Conservation (phyloP, 208 protist species). For the Tritrichomonas foetus region DNA sequence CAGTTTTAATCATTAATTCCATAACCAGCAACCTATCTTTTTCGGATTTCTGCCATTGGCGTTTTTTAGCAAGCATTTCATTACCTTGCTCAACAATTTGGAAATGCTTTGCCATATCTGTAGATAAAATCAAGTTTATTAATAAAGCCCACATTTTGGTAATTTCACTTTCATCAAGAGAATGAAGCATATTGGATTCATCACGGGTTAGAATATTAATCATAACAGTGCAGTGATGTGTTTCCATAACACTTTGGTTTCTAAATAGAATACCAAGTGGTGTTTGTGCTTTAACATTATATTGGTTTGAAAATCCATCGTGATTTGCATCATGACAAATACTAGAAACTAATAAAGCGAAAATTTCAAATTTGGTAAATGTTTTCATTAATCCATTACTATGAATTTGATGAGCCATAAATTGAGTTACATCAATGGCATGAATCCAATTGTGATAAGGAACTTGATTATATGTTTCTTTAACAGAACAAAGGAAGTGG, state of each 20-base stretch:
- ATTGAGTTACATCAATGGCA: constrained; percentile 66
- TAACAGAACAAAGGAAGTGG: constrained; percentile 32
- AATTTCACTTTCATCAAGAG: constrained; percentile 47
- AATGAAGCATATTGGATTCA: constrained; percentile 49
- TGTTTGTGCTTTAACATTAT: constrained; percentile 76
- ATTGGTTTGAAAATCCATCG: constrained; percentile 87
- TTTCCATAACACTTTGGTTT: constrained; percentile 62
- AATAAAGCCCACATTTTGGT: constrained; percentile 49
- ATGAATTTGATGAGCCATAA: constrained; percentile 52
- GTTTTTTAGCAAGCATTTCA: background rate
- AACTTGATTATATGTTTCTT: constrained; percentile 48
- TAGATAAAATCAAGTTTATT: constrained; percentile 57
- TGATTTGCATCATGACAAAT: constrained; percentile 89
- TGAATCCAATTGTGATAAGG: constrained; percentile 69
- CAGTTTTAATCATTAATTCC: background rate
- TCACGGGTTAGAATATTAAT: constrained; percentile 45
- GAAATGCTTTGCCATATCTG: constrained; percentile 61
- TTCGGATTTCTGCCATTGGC: background rate
- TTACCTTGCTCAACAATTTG: constrained; percentile 21
- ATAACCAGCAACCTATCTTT: background rate
- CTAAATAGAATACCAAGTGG: constrained; percentile 72
- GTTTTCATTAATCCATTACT: constrained; percentile 60
- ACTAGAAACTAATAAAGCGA: constrained; percentile 73
- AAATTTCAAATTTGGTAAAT: constrained; percentile 65
- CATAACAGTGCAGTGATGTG: constrained; percentile 57